Percentiles rank a stretch among this genome's conserved stretches.
phyloP scores from a whole-genome alignment of 768 basidiomycete species.

The Hydnum rufescens region DNA sequence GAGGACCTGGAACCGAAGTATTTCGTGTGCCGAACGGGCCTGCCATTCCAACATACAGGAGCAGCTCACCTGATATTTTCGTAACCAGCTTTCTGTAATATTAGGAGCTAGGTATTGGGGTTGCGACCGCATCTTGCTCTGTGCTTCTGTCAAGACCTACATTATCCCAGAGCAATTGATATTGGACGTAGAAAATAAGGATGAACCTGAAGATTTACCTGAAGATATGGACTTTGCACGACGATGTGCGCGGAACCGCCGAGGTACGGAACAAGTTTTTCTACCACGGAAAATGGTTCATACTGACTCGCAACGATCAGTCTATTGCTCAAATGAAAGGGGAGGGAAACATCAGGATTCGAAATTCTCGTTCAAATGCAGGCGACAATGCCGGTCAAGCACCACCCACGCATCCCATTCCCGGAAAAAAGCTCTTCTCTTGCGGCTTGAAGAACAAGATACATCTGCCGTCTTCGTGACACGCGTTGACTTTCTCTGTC shows the following conservation, averaged over 20 bases:
- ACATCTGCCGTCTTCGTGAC: slow-evolving; percentile 57
- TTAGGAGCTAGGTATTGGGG: slow-evolving; percentile 57
- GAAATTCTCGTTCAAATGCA: too few relatives aligned
- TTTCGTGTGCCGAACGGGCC: background rate
- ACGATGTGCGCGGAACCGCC: slow-evolving; percentile 75
- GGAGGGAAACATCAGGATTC: background rate
- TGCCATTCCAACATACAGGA: background rate
- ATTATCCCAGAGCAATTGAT: slow-evolving; percentile 7
- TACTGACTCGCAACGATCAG: slow-evolving; percentile 69
- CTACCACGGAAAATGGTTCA: slow-evolving; percentile 63
- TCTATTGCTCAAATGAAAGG: slow-evolving; percentile 19
- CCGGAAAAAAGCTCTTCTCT: slow-evolving; percentile 71
- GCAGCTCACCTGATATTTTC: slow-evolving; percentile 79
- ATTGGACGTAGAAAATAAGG: background rate
- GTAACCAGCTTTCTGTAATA: slow-evolving; percentile 70
- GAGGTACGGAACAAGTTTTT: slow-evolving; percentile 53
- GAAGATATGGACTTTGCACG: slow-evolving; percentile 63
- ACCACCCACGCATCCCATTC: slow-evolving; percentile 67
- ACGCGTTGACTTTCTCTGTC: slow-evolving; percentile 52
- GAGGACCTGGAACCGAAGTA: slow-evolving; percentile 30
- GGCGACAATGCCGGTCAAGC: background rate
- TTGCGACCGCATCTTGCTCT: slow-evolving; percentile 43
- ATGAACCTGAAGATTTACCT: slow-evolving; percentile 26
- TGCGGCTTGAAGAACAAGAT: slow-evolving; percentile 36
- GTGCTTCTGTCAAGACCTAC: slow-evolving; percentile 66